Conservation (phyloP, 192 early-diverging fungal genomes). For the Coemansia furcata region DNA sequence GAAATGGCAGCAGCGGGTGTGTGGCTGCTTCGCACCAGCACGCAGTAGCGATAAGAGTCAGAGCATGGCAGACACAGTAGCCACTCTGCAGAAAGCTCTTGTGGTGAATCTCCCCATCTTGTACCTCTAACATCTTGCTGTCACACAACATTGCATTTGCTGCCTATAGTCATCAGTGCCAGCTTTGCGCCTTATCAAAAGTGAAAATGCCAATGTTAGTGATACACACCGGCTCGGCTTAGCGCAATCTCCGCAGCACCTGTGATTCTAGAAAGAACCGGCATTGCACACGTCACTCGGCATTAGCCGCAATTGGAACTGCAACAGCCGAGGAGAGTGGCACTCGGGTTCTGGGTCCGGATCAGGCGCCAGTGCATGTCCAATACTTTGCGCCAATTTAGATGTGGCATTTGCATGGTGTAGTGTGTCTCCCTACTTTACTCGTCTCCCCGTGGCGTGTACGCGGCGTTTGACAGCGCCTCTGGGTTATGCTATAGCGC, state of each 20-base stretch:
- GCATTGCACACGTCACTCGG: not conserved
- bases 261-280: not conserved
- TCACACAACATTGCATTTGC: not conserved
- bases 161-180: not conserved
- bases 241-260: not conserved
- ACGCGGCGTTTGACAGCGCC: not conserved
- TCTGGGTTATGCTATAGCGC: not conserved
- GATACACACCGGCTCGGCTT: not conserved
- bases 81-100: not conserved
- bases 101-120: not conserved
- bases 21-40: not conserved
- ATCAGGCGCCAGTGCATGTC: not conserved
- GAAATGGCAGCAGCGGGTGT: not conserved
- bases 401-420: not conserved
- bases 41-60: slow-evolving; percentile 4
- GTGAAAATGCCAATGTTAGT: not conserved
- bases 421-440: not conserved
- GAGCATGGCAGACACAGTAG: slow-evolving; percentile 5
- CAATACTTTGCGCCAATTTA: not conserved
- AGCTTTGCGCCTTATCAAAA: not conserved
- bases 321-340: not conserved
- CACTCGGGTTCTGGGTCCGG: not conserved
- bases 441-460: not conserved
- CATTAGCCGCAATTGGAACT: not conserved
- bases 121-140: not conserved